Base-by-base conservation (phyloP, 805 yeast species). In the Candida verbasci region DNA sequence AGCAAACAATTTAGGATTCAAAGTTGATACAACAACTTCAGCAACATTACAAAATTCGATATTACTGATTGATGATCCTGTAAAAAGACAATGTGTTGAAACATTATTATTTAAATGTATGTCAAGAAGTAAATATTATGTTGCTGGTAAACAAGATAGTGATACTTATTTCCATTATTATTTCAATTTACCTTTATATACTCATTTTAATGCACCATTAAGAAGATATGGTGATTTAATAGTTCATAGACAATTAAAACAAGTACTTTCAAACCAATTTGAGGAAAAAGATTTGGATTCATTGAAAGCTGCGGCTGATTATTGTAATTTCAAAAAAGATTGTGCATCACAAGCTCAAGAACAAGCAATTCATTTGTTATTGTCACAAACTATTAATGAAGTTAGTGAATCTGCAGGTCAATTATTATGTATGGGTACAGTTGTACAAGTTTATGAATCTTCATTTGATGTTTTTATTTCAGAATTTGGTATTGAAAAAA, bases 281-380 rank as follows among this genome's bases (percentile, higher is more conserved):
- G 72, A 68, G 11, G 72, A 68, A 21, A 45, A 28, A 45, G 86
- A 80, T 41, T 53, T 77, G 36, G 91, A 84, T 25, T 68, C 88
- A 0, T 66, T 89, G 49, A 82, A 85, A 51, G 82, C 86, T 50
- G 75, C 86, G 22, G 82, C 95, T 9, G 96, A 91, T 51, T 89
- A 88, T 57, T 91, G 97, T 62, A 88, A 87, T 50, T 93, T 91
- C 72, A 88, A 89, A 60, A 86, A 88, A 55, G 97, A 91, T 53
- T 89, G 96, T 58, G 93, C 97, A 2, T 80, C 79, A 44, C 77
- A 77, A 43, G 96, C 97, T 1, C 97, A 91, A 61, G 95, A 86
- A 48, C 98, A 93, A 60, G 91, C 96, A 10, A 78, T 89, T 37
- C 98, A 93, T 56, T 69, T 93, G 45, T 67, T 83, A 38, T 67